Base-by-base conservation (phyloP, 148 eudicot species). In the Beta vulgaris region DNA sequence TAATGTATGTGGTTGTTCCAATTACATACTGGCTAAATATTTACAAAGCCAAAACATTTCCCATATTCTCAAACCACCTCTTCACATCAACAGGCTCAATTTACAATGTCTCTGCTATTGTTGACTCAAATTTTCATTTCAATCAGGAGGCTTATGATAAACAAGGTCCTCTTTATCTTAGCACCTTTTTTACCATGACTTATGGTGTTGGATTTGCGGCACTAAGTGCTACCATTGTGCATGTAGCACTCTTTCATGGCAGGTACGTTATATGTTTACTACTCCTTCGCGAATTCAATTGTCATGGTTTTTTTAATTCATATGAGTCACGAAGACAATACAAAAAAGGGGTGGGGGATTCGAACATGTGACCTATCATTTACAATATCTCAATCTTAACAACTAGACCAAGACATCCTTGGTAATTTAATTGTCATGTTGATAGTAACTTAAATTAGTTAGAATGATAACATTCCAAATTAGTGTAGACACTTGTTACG, bases 191-290 rank as follows among this genome's bases (percentile, higher is more conserved):
- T 37, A 97, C 90, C 26, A 88, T 96, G 92, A 96, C 99, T 75
- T 96, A 92, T 79, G 99, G 99, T 0, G 92, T 92, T 53, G 98
- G 99, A 25, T 96, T 96, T 53, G 98, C 99, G 54, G 93, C 98
- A 3, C 78, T 96, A 21, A 83, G 91, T 59, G 89, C 99, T 29
- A 92, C 96, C 7, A 74, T 91, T 40, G 86, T 92, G 26, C 99
- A 96, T 44, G 99, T 96, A 8, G 69, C 88, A 21, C 83, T 96
- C 14, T 96, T 96, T 79, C 99, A 96, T 72, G 97, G 99, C 86
- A 94, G 98, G 98, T 93, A 86, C 6, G 13, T 4, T 34, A 13
- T 46, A 9, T 14, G 2, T 48, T 48, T 48, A n/a, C n/a, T n/a
- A n/a, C n/a, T n/a, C n/a, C n/a, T n/a, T n/a, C n/a, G n/a, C n/a